phyloP scores from a whole-genome alignment of 2,329 filamentous ascomycete genomes.

The Ramularia collo-cygni region DNA sequence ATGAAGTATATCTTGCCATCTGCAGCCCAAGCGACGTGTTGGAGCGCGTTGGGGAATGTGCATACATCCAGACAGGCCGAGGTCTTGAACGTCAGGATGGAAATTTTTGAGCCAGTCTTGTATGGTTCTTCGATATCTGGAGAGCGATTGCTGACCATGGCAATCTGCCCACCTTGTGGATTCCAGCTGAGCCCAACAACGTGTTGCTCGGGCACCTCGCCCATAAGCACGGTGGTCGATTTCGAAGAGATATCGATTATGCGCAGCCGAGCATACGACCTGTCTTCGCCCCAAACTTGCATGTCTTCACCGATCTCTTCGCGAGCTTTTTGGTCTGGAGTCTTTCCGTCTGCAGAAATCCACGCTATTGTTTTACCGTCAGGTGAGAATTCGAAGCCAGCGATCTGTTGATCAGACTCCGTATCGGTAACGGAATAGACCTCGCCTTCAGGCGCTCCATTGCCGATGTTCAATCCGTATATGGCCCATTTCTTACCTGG shows the following conservation, averaged over 20 bases:
- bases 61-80: conserved; percentile 4
- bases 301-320: conserved; percentile 31
- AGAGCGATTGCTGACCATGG: conserved; percentile 16
- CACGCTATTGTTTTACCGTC: conserved; percentile 32
- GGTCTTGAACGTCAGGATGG: conserved; percentile 8
- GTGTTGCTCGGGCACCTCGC: conserved; percentile 18
- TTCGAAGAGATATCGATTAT: conserved; percentile 28
- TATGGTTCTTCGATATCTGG: conserved; percentile 25
- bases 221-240: conserved; percentile 12
- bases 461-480: conserved; percentile 21
- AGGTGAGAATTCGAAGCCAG: conserved; percentile 26
- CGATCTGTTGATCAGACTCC: conserved; percentile 23
- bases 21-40: conserved; percentile 4
- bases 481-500: conserved; percentile 27
- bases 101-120: conserved; percentile 18
- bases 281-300: conserved; percentile 33
- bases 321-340: conserved; percentile 25
- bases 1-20: conserved; percentile 7
- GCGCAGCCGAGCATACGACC: conserved; percentile 29
- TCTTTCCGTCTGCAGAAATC: conserved; percentile 29
- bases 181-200: conserved; percentile 27
- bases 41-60: not conserved
- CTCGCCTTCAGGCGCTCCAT: conserved; percentile 17
- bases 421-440: conserved; percentile 23
- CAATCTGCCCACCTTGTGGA: conserved; percentile 22